Percentiles rank a stretch among this genome's conserved stretches.
Evolutionary conservation across 257 asterid species (phyloP).

Genomic region (Linaria vulgaris): DNA sequence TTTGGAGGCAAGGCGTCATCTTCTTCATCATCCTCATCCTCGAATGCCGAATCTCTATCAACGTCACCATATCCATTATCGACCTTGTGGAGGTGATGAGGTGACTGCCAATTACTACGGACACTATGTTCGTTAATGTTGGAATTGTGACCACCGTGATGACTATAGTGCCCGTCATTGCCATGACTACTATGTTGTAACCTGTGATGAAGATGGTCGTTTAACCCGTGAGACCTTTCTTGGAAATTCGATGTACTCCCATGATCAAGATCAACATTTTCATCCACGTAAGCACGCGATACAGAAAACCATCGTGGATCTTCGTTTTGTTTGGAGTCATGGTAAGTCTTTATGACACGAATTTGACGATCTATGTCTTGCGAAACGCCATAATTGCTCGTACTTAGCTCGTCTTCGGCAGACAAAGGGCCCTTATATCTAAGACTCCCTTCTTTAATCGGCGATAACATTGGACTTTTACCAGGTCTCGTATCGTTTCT

Average conservation of each 20-base stretch:
- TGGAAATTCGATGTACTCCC: neutral
- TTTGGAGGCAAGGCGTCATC: conserved; percentile 39
- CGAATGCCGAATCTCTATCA: conserved; percentile 23
- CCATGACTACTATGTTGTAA: neutral
- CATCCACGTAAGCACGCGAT: conserved; percentile 41
- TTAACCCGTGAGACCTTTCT: neutral
- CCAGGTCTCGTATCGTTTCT: conserved; percentile 27
- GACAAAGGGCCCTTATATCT: conserved; percentile 33
- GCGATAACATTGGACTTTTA: conserved; percentile 22
- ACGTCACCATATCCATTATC: conserved; percentile 27
- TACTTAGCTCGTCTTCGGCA: conserved; percentile 33
- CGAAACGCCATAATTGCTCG: conserved; percentile 31
- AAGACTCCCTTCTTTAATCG: conserved; percentile 32
- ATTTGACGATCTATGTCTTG: conserved; percentile 41
- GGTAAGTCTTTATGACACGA: conserved; percentile 37
- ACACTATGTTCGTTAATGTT: conserved; percentile 15
- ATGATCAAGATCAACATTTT: conserved; percentile 6
- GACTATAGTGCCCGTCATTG: conserved; percentile 23
- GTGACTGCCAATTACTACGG: conserved; percentile 26
- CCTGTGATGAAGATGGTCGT: neutral
- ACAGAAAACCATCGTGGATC: conserved; percentile 52
- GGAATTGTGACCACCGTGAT: conserved; percentile 23
- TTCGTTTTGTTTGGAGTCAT: conserved; percentile 23
- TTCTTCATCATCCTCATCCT: conserved; percentile 50
- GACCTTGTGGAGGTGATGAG: conserved; percentile 20